Evolutionary conservation across 257 asterid species (phyloP).

Genomic region (Echium plantagineum): DNA sequence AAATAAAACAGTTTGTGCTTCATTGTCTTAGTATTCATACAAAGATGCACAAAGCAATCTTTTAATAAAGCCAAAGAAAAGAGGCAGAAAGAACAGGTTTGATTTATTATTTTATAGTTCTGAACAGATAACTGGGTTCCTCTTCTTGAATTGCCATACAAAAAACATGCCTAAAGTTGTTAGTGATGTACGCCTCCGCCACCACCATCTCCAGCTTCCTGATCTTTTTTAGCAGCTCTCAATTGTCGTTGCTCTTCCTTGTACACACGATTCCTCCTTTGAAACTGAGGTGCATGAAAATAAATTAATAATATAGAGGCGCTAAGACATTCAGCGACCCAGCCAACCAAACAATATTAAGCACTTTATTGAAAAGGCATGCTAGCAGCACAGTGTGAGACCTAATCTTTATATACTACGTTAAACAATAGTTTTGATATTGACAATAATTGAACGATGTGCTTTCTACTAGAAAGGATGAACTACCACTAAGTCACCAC

Average conservation of each 20-base stretch:
- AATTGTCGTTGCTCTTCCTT: slow-evolving; percentile 97
- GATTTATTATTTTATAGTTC: slow-evolving; percentile 12
- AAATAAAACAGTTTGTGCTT: neutral
- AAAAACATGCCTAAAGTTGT: slow-evolving; percentile 2
- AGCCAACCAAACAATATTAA: neutral
- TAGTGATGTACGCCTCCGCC: slow-evolving; percentile 43
- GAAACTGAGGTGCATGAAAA: slow-evolving; percentile 35
- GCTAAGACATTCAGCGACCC: neutral
- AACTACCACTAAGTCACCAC: too few relatives aligned
- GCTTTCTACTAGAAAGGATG: too few relatives aligned
- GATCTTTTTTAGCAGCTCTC: slow-evolving; percentile 62
- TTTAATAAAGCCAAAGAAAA: neutral
- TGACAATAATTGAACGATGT: too few relatives aligned
- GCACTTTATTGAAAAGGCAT: too few relatives aligned
- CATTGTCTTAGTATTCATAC: neutral
- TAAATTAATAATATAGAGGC: slow-evolving; percentile 1
- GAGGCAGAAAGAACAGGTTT: neutral
- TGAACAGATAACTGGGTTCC: slow-evolving; percentile 5
- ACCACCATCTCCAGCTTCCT: slow-evolving; percentile 48
- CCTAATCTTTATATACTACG: too few relatives aligned
- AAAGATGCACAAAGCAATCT: neutral
- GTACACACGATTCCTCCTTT: slow-evolving; percentile 85
- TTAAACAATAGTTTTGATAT: too few relatives aligned
- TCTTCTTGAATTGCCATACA: neutral
- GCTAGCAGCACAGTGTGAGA: too few relatives aligned